Evolutionary conservation across 2,329 filamentous ascomycete species (phyloP).

Genomic region (Cytospora mali): DNA sequence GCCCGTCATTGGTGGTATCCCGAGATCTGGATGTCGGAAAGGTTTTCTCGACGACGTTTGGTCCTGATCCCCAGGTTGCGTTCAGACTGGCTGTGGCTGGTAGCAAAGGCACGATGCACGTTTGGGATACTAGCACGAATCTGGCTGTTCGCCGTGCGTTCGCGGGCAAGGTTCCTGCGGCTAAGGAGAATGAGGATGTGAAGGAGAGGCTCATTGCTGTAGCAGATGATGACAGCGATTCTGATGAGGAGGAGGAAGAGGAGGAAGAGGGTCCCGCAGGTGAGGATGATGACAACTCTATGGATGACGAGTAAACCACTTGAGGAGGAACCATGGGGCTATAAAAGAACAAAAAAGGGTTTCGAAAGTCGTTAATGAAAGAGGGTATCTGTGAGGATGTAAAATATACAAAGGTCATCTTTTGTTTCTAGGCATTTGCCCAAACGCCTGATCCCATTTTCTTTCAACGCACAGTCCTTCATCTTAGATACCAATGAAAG

Average conservation of each 20-base stretch:
- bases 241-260: constrained; percentile 63
- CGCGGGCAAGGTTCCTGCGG: constrained; percentile 67
- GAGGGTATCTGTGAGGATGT: not conserved
- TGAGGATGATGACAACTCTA: constrained; percentile 50
- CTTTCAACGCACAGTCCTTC: not conserved
- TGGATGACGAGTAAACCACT: constrained; percentile 57
- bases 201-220: constrained; percentile 80
- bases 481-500: not conserved
- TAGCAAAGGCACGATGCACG: constrained; percentile 87
- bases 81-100: constrained; percentile 93
- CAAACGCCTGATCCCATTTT: constrained; percentile 5
- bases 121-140: constrained; percentile 98
- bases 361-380: not conserved
- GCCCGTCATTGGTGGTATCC: constrained; percentile 87
- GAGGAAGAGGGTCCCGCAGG: constrained; percentile 45
- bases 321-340: not conserved
- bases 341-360: not conserved
- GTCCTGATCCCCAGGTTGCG: constrained; percentile 84
- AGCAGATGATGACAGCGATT: constrained; percentile 67
- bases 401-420: constrained; percentile 9
- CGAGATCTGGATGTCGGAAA: constrained; percentile 93
- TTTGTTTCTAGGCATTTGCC: constrained; percentile 5
- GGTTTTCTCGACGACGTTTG: constrained; percentile 89
- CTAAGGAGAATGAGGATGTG: constrained; percentile 59
- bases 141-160: constrained; percentile 82